Conservation (phyloP, 208 protist species). For the Leishmania gerbilli region DNA sequence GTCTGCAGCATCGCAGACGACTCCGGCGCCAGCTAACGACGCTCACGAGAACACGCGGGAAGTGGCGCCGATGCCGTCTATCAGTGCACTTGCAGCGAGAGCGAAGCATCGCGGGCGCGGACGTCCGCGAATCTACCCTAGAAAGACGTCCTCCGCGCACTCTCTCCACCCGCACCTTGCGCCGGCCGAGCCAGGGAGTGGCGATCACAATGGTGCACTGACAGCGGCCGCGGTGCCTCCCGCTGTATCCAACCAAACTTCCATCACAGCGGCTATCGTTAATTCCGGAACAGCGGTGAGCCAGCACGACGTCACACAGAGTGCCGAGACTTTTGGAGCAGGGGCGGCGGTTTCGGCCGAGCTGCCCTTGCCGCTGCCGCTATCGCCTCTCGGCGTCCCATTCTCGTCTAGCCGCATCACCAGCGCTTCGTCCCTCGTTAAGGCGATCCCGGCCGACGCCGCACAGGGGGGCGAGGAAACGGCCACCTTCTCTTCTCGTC, state of each 20-base stretch:
- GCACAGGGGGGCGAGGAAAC: background rate
- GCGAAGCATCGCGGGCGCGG: background rate
- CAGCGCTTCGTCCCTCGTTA: background rate
- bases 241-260: background rate
- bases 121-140: background rate
- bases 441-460: background rate
- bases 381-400: background rate
- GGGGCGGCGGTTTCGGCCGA: background rate
- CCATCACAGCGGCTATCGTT: background rate
- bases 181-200: background rate
- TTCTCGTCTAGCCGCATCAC: slow-evolving; percentile 1
- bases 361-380: background rate
- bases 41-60: background rate
- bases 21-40: background rate
- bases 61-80: background rate
- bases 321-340: background rate
- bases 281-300: background rate
- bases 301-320: background rate
- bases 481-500: background rate
- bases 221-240: background rate
- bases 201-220: background rate
- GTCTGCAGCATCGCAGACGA: background rate
- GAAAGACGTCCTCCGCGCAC: background rate
- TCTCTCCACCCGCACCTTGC: background rate
- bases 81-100: background rate